Percentiles rank a stretch among this genome's conserved stretches.
phyloP scores from a whole-genome alignment of 2,329 filamentous ascomycete genomes.

The Epichloe gansuensis region DNA sequence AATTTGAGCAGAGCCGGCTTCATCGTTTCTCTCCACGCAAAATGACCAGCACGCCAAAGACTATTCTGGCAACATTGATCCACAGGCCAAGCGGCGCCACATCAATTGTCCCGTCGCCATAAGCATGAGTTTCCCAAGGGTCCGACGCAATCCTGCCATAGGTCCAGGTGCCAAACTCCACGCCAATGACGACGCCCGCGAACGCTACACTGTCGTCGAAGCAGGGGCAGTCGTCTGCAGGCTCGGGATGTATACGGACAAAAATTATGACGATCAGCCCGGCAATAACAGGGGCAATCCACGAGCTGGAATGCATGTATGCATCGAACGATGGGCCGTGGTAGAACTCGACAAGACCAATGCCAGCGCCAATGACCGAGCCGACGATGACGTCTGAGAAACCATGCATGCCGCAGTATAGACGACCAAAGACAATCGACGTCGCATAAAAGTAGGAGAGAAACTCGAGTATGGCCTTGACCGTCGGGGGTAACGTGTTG shows the following conservation, averaged over 20 bases:
- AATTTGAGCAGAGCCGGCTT: conserved; percentile 70
- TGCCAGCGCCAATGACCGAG: conserved; percentile 58
- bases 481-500: conserved; percentile 46
- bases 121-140: conserved; percentile 31
- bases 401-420: conserved; percentile 98
- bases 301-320: conserved; percentile 55
- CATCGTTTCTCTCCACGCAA: conserved; percentile 80
- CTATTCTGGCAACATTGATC: conserved; percentile 52
- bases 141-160: conserved; percentile 45
- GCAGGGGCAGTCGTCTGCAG: conserved; percentile 91
- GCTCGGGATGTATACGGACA: conserved; percentile 85
- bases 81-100: conserved; percentile 54
- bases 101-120: conserved; percentile 46
- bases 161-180: conserved; percentile 76
- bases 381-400: conserved; percentile 85
- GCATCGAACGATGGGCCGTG: conserved; percentile 52
- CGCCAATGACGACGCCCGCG: conserved; percentile 76
- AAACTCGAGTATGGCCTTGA: conserved; percentile 50
- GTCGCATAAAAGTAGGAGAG: conserved; percentile 73
- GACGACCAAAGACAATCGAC: conserved; percentile 79
- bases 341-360: conserved; percentile 47
- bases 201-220: conserved; percentile 95
- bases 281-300: conserved; percentile 51
- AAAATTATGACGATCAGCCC: conserved; percentile 58
- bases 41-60: conserved; percentile 70